Base-by-base conservation (phyloP, 345 rosid genomes). In the Raphanus raphanistrum region DNA sequence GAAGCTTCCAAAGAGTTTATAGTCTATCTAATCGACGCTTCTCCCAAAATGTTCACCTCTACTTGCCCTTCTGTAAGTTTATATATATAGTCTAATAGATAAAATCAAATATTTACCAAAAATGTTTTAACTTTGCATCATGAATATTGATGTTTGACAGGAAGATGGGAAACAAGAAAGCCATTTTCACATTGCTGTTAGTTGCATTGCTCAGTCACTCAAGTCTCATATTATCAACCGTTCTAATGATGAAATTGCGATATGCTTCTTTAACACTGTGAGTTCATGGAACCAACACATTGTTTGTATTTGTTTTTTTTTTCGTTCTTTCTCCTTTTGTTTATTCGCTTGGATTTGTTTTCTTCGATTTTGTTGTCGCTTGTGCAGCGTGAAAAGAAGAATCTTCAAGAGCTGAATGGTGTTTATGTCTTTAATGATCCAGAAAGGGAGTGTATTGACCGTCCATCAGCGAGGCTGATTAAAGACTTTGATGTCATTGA, bases 181-280 rank as follows among this genome's bases (percentile, higher is more conserved):
- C 72, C 94, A 90, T 85, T 91, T 95, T 82, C 92, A 87, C 64
- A 50, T 85, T 71, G 88, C 92, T 60, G 80, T 90, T 65, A 89
- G 88, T 68, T 92, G 92, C 81, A 84, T 95, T 66, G 84, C 83
- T 29, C 88, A 89, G 74, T 81, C 96, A 38, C 81, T 95, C 81
- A 92, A 91, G 92, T 71, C 92, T 54, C 97, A 88, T 70, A 95
- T 95, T 50, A 86, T 95, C 72, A 91, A 82, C 77, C 84, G 90
- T 52, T 87, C 94, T 3, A 85, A 86, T 58, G 97, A 95, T 74
- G 98, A 95, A 83, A 90, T 95, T 32, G 92, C 99, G 0, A 84
- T 95, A 59, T 90, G 92, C 83, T 95, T 95, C 87, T 92, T 90
- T 70, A 95, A 92, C 87, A 92, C 98, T 67, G 98, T 95, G 85